phyloP scores from a whole-genome alignment of 2,329 filamentous ascomycete genomes.

The Alternaria burnsii region DNA sequence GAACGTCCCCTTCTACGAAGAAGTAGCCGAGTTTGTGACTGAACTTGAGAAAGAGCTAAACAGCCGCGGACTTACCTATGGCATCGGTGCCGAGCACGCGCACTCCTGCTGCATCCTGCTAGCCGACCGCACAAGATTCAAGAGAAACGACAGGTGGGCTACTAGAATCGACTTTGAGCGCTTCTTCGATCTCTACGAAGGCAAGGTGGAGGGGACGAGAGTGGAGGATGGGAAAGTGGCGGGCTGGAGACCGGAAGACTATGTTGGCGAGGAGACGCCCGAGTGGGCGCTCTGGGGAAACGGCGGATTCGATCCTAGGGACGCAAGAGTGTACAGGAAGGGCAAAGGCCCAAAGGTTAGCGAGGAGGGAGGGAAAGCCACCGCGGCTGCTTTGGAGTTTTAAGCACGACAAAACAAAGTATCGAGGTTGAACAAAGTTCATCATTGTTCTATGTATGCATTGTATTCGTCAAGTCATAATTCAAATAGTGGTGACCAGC shows the following conservation, averaged over 20 bases:
- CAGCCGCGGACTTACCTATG: constrained; percentile 78
- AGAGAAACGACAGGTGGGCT: constrained; percentile 81
- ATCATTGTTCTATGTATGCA: constrained; percentile 12
- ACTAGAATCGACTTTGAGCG: constrained; percentile 88
- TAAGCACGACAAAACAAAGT: not conserved
- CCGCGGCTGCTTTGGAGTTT: constrained; percentile 21
- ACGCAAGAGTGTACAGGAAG: constrained; percentile 87
- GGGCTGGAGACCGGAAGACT: constrained; percentile 89
- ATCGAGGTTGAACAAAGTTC: not conserved
- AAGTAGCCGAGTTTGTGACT: constrained; percentile 82
- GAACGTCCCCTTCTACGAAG: constrained; percentile 95
- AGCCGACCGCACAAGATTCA: constrained; percentile 78
- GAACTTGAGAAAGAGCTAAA: constrained; percentile 75
- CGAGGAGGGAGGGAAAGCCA: constrained; percentile 17
- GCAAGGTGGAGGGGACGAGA: constrained; percentile 49
- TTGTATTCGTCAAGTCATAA: constrained; percentile 17
- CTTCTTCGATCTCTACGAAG: constrained; percentile 86
- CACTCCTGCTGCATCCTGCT: constrained; percentile 93
- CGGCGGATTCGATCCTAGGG: constrained; percentile 91
- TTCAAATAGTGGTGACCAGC: not conserved
- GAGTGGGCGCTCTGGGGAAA: constrained; percentile 97
- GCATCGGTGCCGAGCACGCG: constrained; percentile 92
- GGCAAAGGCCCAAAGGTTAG: constrained; percentile 65
- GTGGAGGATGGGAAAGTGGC: constrained; percentile 55
- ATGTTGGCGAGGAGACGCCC: constrained; percentile 83